Evolutionary conservation across 441 rosid genomes (phyloP), one percentile per base, ranked within the genome.

Genomic region (Rhodomyrtus psidioides): DNA sequence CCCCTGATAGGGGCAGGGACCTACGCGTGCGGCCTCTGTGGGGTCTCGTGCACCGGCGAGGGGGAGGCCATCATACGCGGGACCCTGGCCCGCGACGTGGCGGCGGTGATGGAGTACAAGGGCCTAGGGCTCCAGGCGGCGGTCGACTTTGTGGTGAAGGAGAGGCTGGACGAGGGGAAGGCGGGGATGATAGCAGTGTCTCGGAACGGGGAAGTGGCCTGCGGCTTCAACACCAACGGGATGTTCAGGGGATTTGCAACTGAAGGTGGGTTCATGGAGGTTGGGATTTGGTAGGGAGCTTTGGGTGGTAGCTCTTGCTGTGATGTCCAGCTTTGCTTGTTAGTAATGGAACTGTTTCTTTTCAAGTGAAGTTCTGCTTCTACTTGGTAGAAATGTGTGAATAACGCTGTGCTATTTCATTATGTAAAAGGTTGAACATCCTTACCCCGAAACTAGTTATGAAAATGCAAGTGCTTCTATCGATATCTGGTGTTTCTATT

Each of bases 61-160:
- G 99, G 99, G 39, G 99, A 97, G 91, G 99, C 98, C 6, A 97
- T 97, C 84, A 95, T 97, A 42, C 92, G 99, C 12, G 90, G 93
- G 55, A 97, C 99, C 26, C 87, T 96, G 82, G 98, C 98, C 2
- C 93, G 99, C 46, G 99, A 97, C 3, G 94, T 96, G 86, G 96
- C 98, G 8, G 98, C 99, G 0, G 98, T 95, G 87, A 96, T 97
- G 99, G 99, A 97, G 87, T 97, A 97, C 85, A 97, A 95, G 74
- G 98, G 97, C 5, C 76, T 97, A 88, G 91, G 90, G 46, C 94
- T 95, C 46, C 93, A 95, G 51, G 96, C 93, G 84, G 97, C 98
- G 2, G 98, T 93, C 84, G 96, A 95, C 88, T 95, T 89, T 82
- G 98, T 95, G 82, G 91, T 96, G 9, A 94, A 91, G 75, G 93